A percentile compares a stretch with the other conserved stretches of the same genome.
phyloP scores from a whole-genome alignment of 176 grass and related monocot species.

The Musa itinerans region DNA sequence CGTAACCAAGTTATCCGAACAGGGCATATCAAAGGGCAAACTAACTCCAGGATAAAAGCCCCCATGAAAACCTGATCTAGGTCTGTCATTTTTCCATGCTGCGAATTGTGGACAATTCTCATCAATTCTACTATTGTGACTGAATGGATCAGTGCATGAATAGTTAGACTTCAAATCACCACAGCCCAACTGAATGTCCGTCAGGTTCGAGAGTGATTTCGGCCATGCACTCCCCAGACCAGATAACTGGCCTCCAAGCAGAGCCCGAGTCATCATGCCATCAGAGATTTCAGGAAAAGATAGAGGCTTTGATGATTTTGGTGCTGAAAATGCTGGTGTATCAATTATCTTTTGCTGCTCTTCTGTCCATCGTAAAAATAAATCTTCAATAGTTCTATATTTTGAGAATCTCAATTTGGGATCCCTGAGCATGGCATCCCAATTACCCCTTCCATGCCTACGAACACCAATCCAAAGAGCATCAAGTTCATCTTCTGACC shows the following conservation, averaged over 20 bases:
- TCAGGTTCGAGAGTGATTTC: slow-evolving; percentile 65
- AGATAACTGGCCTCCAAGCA: slow-evolving; percentile 68
- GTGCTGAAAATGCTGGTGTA: slow-evolving; percentile 42
- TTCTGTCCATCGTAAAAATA: slow-evolving; percentile 60
- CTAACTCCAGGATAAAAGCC: slow-evolving; percentile 31
- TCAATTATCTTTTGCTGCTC: slow-evolving; percentile 82
- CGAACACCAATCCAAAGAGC: slow-evolving; percentile 95
- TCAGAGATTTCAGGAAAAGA: slow-evolving; percentile 66
- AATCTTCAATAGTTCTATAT: slow-evolving; percentile 54
- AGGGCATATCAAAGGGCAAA: slow-evolving; percentile 41
- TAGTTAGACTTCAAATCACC: slow-evolving; percentile 53
- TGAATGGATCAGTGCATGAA: slow-evolving; percentile 35
- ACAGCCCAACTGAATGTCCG: slow-evolving; percentile 85
- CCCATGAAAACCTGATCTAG: slow-evolving; percentile 30
- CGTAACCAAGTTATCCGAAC: slow-evolving; percentile 42
- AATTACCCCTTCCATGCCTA: slow-evolving; percentile 84
- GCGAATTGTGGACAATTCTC: slow-evolving; percentile 24
- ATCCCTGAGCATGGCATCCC: slow-evolving; percentile 94
- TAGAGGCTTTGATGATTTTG: slow-evolving; percentile 39
- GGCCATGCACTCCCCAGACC: slow-evolving; percentile 54
- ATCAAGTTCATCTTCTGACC: slow-evolving; percentile 95
- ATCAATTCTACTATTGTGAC: slow-evolving; percentile 42
- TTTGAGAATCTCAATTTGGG: slow-evolving; percentile 70
- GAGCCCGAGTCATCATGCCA: slow-evolving; percentile 79
- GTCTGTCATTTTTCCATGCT: slow-evolving; percentile 42